phyloP scores from a whole-genome alignment of 306 rosid genomes.

The Canavalia ensiformis region DNA sequence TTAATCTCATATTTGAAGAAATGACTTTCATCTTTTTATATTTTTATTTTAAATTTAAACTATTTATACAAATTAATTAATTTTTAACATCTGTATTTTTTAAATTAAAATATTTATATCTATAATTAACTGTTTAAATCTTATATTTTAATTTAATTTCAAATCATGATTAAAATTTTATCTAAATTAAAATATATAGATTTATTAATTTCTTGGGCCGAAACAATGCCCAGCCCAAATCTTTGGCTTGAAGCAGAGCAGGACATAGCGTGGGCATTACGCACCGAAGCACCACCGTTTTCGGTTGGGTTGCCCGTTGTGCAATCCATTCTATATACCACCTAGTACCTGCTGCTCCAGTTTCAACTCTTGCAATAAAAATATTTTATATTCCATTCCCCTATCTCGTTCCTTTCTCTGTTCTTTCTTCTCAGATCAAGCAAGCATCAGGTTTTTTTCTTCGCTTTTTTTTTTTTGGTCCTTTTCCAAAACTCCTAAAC shows the following conservation, averaged over 20 bases:
- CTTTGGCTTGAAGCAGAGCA: not conserved
- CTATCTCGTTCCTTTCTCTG: not conserved
- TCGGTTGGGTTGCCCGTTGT: not conserved
- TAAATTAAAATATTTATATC: no score
- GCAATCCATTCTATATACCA: conserved; percentile 8
- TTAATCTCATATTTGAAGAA: no score
- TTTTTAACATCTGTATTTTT: no score
- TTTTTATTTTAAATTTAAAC: no score
- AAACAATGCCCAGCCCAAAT: not conserved
- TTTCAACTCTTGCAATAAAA: not conserved
- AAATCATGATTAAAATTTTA: no score
- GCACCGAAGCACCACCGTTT: not conserved
- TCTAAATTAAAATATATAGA: not conserved
- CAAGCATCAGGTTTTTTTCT: conserved; percentile 25
- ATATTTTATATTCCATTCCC: not conserved
- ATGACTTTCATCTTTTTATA: no score
- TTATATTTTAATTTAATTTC: no score
- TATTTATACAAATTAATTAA: no score
- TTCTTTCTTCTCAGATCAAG: conserved; percentile 43
- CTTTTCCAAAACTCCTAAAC: not conserved
- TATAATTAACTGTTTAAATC: no score
- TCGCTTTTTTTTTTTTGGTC: not conserved
- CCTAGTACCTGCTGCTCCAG: conserved; percentile 2
- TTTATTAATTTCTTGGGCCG: not conserved
- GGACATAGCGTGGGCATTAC: conserved; percentile 3